phyloP scores from a whole-genome alignment of 2,329 filamentous ascomycete genomes.

The Xylaria sp. region DNA sequence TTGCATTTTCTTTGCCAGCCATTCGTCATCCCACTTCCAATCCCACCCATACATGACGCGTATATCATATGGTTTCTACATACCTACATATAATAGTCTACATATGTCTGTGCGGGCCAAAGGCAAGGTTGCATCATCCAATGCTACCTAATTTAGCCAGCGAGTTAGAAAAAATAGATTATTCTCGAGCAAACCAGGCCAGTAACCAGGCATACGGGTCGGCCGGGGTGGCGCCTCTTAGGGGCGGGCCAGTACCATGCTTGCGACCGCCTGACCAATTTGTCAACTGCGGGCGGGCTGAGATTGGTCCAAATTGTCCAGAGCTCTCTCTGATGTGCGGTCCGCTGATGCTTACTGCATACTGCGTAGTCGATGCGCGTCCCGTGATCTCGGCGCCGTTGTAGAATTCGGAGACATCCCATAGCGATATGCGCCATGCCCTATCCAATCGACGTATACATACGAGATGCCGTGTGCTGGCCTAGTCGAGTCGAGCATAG shows the following conservation, averaged over 20 bases:
- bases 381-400: conserved; percentile 37
- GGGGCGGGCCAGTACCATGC: conserved; percentile 22
- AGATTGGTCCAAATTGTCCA: conserved; percentile 27
- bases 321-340: conserved; percentile 6
- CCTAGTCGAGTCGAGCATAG: neutral
- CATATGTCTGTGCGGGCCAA: conserved; percentile 12
- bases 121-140: neutral
- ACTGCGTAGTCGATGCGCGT: conserved; percentile 29
- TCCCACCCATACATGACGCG: neutral
- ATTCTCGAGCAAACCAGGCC: neutral
- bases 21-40: conserved; percentile 1
- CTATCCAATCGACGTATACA: conserved; percentile 2
- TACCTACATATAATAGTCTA: neutral
- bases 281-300: conserved; percentile 19
- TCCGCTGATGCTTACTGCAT: conserved; percentile 37
- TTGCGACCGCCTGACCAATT: conserved; percentile 33
- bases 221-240: conserved; percentile 23
- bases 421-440: conserved; percentile 8
- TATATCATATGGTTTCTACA: conserved; percentile 1
- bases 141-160: conserved; percentile 25
- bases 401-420: conserved; percentile 14
- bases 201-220: conserved; percentile 34
- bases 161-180: neutral
- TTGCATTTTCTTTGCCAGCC: neutral
- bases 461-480: conserved; percentile 7